A percentile compares a stretch with the other conserved stretches of the same genome.
Conservation (phyloP, 129 eudicot species). For the Artemisia annua region DNA sequence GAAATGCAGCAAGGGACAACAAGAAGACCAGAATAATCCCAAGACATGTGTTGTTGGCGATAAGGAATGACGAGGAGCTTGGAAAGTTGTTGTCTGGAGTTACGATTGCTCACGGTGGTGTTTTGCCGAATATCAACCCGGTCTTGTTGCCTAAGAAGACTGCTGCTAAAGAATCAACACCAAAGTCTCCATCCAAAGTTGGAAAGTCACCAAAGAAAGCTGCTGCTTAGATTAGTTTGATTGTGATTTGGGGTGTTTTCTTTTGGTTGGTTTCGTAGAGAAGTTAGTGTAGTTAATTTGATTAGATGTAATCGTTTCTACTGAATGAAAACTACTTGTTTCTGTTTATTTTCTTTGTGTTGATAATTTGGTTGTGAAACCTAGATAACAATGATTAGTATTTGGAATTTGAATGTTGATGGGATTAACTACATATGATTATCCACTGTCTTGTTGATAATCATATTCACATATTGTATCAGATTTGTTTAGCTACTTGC, state of each 20-base stretch:
- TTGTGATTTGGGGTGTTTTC: too few relatives aligned
- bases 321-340: background rate
- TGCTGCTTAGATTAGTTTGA: background rate
- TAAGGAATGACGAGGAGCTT: conserved; percentile 35
- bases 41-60: conserved; percentile 29
- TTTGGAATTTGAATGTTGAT: too few relatives aligned
- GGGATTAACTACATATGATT: too few relatives aligned
- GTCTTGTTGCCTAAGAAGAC: conserved; percentile 34
- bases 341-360: background rate
- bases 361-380: too few relatives aligned
- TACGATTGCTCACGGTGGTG: conserved; percentile 36
- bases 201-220: conserved; percentile 26
- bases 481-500: too few relatives aligned
- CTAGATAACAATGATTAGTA: too few relatives aligned
- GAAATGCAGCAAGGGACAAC: conserved; percentile 37
- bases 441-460: too few relatives aligned
- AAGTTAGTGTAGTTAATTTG: background rate
- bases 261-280: background rate
- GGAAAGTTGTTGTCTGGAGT: conserved; percentile 36
- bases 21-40: conserved; percentile 34
- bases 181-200: conserved; percentile 16
- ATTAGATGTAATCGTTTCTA: background rate
- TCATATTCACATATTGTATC: too few relatives aligned
- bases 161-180: conserved; percentile 13
- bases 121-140: conserved; percentile 33